phyloP scores from a whole-genome alignment of 495 filamentous ascomycete genomes.

The Aspergillus ellipticus region DNA sequence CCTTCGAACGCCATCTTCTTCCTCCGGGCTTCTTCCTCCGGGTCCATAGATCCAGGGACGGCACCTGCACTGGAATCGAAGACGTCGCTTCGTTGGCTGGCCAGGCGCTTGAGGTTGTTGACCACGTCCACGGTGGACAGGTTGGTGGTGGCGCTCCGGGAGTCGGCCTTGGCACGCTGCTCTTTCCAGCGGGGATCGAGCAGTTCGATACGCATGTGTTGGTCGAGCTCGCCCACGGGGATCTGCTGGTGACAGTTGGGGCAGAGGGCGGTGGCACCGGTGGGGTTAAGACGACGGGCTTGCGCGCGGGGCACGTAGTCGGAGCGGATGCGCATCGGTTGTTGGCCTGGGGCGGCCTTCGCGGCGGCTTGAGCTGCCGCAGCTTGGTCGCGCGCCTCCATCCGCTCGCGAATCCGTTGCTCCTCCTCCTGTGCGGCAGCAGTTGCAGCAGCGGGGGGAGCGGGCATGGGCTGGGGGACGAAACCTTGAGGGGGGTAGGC shows the following conservation, averaged over 20 bases:
- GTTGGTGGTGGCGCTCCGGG: constrained; percentile 81
- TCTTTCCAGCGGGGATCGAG: constrained; percentile 96
- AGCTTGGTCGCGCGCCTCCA: constrained; percentile 65
- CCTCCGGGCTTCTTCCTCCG: constrained; percentile 70
- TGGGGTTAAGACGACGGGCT: constrained; percentile 58
- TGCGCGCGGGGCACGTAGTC: constrained; percentile 88
- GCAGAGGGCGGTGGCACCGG: constrained; percentile 70
- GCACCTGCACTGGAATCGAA: constrained; percentile 59
- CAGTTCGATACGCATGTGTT: constrained; percentile 95
- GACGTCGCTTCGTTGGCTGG: constrained; percentile 87
- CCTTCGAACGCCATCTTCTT: constrained; percentile 64
- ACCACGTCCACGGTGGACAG: constrained; percentile 83
- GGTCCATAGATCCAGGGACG: constrained; percentile 19
- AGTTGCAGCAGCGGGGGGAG: constrained; percentile 10
- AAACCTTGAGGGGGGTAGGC: constrained; percentile 35
- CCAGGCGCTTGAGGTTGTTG: constrained; percentile 92
- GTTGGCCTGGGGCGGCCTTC: constrained; percentile 56
- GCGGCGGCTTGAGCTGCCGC: constrained; percentile 76
- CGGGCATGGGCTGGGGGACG: constrained; percentile 34
- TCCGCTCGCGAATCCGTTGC: constrained; percentile 61
- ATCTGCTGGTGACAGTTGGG: constrained; percentile 93
- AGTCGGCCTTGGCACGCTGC: constrained; percentile 82
- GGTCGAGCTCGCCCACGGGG: constrained; percentile 78
- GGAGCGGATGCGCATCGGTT: constrained; percentile 84
- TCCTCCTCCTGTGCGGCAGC: constrained; percentile 61